These are phyloP conservation scores for Lentinula boryana DNA, from an alignment of 768 basidiomycete species.

Conservation along the genomic window DNA sequence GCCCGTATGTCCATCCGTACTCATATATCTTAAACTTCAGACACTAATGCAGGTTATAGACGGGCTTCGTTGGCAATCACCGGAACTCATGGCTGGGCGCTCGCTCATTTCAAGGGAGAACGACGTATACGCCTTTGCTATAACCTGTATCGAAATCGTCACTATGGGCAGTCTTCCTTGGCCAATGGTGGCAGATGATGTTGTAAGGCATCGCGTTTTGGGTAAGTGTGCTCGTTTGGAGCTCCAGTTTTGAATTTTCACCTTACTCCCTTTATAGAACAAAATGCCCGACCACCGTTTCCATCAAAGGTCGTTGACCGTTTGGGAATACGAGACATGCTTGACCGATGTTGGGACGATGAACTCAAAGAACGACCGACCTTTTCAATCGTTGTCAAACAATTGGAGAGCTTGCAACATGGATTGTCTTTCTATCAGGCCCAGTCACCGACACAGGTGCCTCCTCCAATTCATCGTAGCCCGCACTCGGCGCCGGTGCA, in stretches of 20 bases:
- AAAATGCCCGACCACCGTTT: not conserved
- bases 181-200: slow-evolving; percentile 19
- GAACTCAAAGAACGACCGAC: not conserved
- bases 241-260: not conserved
- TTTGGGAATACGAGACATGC: not conserved
- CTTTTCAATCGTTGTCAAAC: not conserved
- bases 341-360: slow-evolving; percentile 1
- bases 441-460: not conserved
- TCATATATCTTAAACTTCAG: too few relatives aligned
- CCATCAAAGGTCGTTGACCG: not conserved
- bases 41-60: slow-evolving; percentile 12
- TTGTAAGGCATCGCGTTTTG: slow-evolving; percentile 22
- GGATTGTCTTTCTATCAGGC: not conserved
- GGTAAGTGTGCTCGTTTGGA: slow-evolving; percentile 10
- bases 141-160: slow-evolving; percentile 34
- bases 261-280: not conserved
- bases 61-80: slow-evolving; percentile 40
- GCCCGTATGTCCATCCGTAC: slow-evolving; percentile 14
- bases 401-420: not conserved
- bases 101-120: slow-evolving; percentile 22
- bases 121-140: slow-evolving; percentile 42
- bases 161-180: slow-evolving; percentile 33
- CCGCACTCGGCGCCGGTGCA: not conserved
- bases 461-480: not conserved
- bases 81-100: slow-evolving; percentile 28